Conservation (phyloP, 2,329 filamentous ascomycete genomes). For the Diaporthe vaccinii region DNA sequence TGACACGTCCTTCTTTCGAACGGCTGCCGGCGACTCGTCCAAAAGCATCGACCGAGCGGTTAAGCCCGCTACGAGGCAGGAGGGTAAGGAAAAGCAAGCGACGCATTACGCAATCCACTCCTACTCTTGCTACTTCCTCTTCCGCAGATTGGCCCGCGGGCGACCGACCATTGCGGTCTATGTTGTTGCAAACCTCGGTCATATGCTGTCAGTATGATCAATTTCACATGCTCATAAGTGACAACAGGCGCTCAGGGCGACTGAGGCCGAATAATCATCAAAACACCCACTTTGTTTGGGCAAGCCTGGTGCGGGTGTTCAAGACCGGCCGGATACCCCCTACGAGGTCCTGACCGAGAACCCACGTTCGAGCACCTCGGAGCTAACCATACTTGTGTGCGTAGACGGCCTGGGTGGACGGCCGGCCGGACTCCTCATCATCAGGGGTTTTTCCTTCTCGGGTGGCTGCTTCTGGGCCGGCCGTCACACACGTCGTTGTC, state of each 20-base stretch:
- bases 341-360: neutral
- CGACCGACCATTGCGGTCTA: neutral
- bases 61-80: conserved; percentile 6
- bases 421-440: neutral
- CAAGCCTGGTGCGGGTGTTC: neutral
- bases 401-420: neutral
- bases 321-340: neutral
- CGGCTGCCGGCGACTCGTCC: conserved; percentile 15
- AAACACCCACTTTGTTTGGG: neutral
- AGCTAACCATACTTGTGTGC: neutral
- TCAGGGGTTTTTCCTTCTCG: neutral
- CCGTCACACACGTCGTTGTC: conserved; percentile 15
- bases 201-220: neutral
- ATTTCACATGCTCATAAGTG: neutral
- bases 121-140: neutral
- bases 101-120: neutral
- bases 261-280: neutral
- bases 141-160: neutral
- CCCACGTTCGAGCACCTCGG: neutral
- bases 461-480: conserved; percentile 13
- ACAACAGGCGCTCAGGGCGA: neutral
- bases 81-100: neutral
- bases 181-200: neutral
- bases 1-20: conserved; percentile 12
- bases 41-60: conserved; percentile 22